Conservation (phyloP, 1,284 basidiomycete genomes). For the Apiotrichum veenhuisii region DNA sequence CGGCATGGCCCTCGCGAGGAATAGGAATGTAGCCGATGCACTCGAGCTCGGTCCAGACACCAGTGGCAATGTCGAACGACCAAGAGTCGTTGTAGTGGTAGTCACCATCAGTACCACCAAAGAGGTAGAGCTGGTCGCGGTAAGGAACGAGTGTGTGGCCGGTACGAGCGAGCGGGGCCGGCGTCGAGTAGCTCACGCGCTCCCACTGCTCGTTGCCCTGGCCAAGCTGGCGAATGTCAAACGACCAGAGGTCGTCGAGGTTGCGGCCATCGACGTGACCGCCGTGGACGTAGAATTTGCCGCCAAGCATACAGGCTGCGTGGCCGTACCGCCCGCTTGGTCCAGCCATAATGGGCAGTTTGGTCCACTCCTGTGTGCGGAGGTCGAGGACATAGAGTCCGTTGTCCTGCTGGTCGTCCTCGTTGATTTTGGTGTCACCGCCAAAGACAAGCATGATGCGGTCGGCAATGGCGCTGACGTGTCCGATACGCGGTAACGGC, state of each 20-base stretch:
- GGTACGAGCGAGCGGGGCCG: constrained; percentile 59
- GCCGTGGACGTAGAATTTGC: constrained; percentile 91
- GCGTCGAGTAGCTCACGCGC: constrained; percentile 17
- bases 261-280: constrained; percentile 96
- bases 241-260: constrained; percentile 93
- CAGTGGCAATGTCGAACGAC: constrained; percentile 82
- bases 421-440: constrained; percentile 79
- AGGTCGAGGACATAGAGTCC: constrained; percentile 93
- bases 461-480: constrained; percentile 91
- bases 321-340: constrained; percentile 94
- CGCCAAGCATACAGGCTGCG: constrained; percentile 86
- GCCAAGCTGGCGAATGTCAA: constrained; percentile 77
- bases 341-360: constrained; percentile 65
- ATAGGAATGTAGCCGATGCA: constrained; percentile 98
- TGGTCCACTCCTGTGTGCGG: constrained; percentile 93
- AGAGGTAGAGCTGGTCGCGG: constrained; percentile 85
- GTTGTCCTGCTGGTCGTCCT: constrained; percentile 83
- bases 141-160: constrained; percentile 87
- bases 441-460: constrained; percentile 98
- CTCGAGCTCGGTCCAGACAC: constrained; percentile 84
- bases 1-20: constrained; percentile 93
- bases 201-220: constrained; percentile 63
- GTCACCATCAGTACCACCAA: constrained; percentile 96
- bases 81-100: constrained; percentile 99
- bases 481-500: constrained; percentile 87